Evolutionary conservation across 2,329 filamentous ascomycete genomes (phyloP).

Genomic region (Pseudovirgaria hyperparasitica): DNA sequence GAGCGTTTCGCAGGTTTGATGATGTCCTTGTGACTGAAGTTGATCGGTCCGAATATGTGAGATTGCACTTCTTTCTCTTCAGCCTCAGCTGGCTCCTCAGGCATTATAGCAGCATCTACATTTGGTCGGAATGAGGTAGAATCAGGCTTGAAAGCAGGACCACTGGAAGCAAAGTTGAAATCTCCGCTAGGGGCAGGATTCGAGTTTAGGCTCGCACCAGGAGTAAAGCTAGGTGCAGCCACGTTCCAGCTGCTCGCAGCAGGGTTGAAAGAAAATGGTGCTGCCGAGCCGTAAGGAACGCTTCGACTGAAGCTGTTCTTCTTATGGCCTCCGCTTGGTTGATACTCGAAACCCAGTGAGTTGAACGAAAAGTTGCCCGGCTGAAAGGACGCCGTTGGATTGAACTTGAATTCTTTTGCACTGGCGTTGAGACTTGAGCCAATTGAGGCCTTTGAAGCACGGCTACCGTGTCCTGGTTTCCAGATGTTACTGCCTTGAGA

Average conservation of each 20-base stretch:
- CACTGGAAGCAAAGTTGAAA: conserved; percentile 8
- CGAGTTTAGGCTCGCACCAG: conserved; percentile 68
- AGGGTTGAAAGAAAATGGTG: conserved; percentile 12
- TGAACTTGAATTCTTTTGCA: conserved; percentile 77
- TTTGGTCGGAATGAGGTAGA: conserved; percentile 19
- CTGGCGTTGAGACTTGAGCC: conserved; percentile 82
- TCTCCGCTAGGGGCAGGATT: conserved; percentile 31
- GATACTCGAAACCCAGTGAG: conserved; percentile 27
- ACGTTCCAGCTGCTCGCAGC: conserved; percentile 50
- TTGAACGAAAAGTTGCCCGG: conserved; percentile 31
- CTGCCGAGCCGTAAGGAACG: conserved; percentile 2
- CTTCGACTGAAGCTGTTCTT: conserved; percentile 1
- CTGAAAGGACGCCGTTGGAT: conserved; percentile 40
- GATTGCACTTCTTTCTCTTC: conserved; percentile 15
- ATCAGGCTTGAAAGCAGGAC: conserved; percentile 12
- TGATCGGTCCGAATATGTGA: conserved; percentile 26
- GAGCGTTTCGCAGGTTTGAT: conserved; percentile 56
- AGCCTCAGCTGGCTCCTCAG: background rate
- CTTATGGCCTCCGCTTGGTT: conserved; percentile 16
- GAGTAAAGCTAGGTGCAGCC: conserved; percentile 58
- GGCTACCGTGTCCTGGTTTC: conserved; percentile 34
- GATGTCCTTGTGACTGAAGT: conserved; percentile 47
- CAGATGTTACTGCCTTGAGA: conserved; percentile 24
- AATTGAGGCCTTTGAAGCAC: conserved; percentile 55
- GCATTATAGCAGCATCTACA: conserved; percentile 10